Percentiles rank a stretch among this genome's conserved stretches.
Evolutionary conservation across 2,329 filamentous ascomycete species (phyloP).

Genomic region (Fusarium sororula): DNA sequence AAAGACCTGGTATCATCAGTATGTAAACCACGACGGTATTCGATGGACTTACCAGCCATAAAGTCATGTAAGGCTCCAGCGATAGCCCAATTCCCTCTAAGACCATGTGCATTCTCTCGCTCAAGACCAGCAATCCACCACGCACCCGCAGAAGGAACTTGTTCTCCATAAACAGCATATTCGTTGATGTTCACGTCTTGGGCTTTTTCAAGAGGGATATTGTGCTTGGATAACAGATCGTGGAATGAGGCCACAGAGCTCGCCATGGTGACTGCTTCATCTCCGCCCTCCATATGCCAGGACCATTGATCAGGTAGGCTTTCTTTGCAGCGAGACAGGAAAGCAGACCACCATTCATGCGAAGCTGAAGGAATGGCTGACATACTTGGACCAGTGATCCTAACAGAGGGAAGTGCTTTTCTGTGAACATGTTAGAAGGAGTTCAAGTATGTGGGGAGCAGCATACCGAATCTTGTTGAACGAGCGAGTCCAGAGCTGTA

Average conservation of each 20-base stretch:
- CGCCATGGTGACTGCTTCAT: background rate
- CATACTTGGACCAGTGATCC: slow-evolving; percentile 17
- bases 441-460: fast-evolving
- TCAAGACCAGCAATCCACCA: slow-evolving; percentile 60
- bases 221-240: background rate
- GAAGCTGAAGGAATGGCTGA: background rate
- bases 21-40: fast-evolving
- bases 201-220: slow-evolving; percentile 8
- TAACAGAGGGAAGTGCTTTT: background rate
- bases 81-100: slow-evolving; percentile 57
- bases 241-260: background rate
- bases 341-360: slow-evolving; percentile 16
- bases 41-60: slow-evolving; percentile 42
- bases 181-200: slow-evolving; percentile 58
- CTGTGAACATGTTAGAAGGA: fast-evolving
- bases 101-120: slow-evolving; percentile 51
- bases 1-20: background rate
- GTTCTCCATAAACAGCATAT: slow-evolving; percentile 53
- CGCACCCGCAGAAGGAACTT: slow-evolving; percentile 52
- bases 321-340: background rate
- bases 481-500: slow-evolving; percentile 26
- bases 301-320: slow-evolving; percentile 13
- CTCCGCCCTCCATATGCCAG: slow-evolving; percentile 20
- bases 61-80: slow-evolving; percentile 54
- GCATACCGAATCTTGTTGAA: slow-evolving; percentile 28